Conservation (phyloP, 2,329 filamentous ascomycete species). For the Sarocladium oryzae region DNA sequence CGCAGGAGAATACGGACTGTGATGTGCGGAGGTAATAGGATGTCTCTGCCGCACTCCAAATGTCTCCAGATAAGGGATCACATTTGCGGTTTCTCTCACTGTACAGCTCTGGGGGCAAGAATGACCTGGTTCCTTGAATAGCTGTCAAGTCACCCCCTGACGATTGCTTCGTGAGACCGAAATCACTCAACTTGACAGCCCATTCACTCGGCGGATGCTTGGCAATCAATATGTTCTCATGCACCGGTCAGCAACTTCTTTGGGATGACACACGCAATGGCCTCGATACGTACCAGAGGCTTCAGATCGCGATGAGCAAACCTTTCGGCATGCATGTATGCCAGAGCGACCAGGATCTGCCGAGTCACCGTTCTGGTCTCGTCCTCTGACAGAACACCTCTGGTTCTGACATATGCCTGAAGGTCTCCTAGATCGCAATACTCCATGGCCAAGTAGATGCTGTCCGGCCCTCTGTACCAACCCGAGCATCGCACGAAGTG, state of each 20-base stretch:
- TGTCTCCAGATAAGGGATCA: neutral
- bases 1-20: slow-evolving; percentile 11
- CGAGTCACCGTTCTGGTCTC: slow-evolving; percentile 2
- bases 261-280: too few species aligned
- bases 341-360: slow-evolving; percentile 9
- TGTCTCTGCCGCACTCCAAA: neutral
- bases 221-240: neutral
- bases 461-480: slow-evolving; percentile 11
- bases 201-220: neutral
- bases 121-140: neutral
- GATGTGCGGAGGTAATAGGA: neutral
- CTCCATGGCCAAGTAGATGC: slow-evolving; percentile 12
- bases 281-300: neutral
- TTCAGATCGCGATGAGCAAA: slow-evolving; percentile 13
- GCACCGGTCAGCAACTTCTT: too few species aligned
- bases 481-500: slow-evolving; percentile 10
- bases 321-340: slow-evolving; percentile 11
- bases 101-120: neutral
- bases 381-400: slow-evolving; percentile 3
- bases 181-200: neutral
- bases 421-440: slow-evolving; percentile 11
- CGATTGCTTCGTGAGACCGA: neutral
- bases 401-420: slow-evolving; percentile 9
- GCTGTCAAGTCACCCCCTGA: neutral
- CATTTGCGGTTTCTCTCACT: neutral